Evolutionary conservation across 2,329 filamentous ascomycete genomes (phyloP), one percentile per base, ranked within the genome.

Genomic region (Ilyonectria destructans): DNA sequence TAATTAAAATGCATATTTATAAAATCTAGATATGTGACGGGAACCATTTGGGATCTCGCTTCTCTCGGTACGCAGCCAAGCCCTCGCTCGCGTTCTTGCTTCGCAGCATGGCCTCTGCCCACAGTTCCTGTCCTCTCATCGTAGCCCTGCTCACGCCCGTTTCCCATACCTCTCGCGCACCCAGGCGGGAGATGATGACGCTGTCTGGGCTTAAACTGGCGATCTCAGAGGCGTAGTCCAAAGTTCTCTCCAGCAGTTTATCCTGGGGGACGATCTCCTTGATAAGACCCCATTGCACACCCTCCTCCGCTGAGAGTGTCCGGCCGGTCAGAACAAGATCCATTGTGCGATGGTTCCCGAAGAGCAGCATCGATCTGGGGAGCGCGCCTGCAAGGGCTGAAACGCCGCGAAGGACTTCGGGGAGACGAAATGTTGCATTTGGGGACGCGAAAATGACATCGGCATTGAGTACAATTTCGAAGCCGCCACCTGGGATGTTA

Each of bases 401-500:
- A 3, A 90, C 87, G 2, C 89, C 89, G 29, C 88, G 83, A 37
- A 86, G 84, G 8, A 88, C 86, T 75, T 91, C 89, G 0, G 89
- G 88, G 0, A 91, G 80, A 4, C 85, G 82, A 69, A 91, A 90
- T 4, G 81, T 83, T 0, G 88, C 88, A 31, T 80, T 82, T 0
- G 82, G 78, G 0, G 85, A 83, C 4, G 88, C 87, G 33, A 91
- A 80, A n/a, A 89, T 85, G 49, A 91, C 82, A 77, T 91, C 89
- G 69, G 82, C 84, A 74, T 90, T 81, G 19, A 81, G 68, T 3
- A 78, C 70, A 7, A 80, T 77, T 58, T 80, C 78, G 66, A 79
- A 77, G 0, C 78, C 78, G 31, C 78, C 77, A n/a, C 75, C 76
- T 77, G n/a, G 26, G 19, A 6, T 33, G 48, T 63, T 12, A 61